These are phyloP conservation scores for Mycena filopes DNA, from an alignment of 768 basidiomycete species.

Conservation along the genomic window DNA sequence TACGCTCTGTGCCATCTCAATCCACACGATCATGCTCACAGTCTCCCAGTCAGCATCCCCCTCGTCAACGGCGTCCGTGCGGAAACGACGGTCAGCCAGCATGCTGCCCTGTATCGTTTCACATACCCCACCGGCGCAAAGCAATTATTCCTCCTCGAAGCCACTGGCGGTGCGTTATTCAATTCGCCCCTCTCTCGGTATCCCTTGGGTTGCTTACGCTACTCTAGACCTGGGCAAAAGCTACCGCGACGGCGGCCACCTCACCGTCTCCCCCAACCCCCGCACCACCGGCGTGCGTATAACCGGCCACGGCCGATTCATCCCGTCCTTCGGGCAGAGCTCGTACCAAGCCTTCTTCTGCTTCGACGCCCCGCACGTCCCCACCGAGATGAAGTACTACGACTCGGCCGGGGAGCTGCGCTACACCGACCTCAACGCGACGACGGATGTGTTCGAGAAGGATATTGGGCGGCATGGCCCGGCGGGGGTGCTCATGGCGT, in stretches of 20 bases:
- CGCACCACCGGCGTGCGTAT: constrained; percentile 17
- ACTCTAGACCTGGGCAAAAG: constrained; percentile 18
- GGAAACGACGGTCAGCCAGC: constrained; percentile 56
- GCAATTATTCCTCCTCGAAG: constrained; percentile 38
- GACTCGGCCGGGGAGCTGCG: background rate
- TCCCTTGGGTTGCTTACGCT: background rate
- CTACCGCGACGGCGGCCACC: constrained; percentile 6
- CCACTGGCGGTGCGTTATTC: constrained; percentile 14
- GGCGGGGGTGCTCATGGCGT: constrained; percentile 30
- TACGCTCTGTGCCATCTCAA: background rate
- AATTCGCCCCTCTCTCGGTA: background rate
- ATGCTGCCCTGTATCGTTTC: constrained; percentile 54
- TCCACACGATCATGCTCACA: background rate
- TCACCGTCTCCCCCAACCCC: constrained; percentile 10
- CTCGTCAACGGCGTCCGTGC: constrained; percentile 54
- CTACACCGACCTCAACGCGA: constrained; percentile 8
- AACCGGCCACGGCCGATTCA: constrained; percentile 21
- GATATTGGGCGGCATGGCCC: background rate
- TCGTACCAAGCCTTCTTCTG: constrained; percentile 22
- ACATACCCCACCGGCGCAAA: constrained; percentile 51
- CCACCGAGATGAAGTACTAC: constrained; percentile 20
- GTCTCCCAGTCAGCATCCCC: constrained; percentile 30
- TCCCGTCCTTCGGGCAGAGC: constrained; percentile 27
- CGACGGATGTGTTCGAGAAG: background rate
- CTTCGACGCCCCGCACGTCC: constrained; percentile 18